Base-by-base conservation (phyloP, 2,329 filamentous ascomycete species). In the Alternaria arbusti region DNA sequence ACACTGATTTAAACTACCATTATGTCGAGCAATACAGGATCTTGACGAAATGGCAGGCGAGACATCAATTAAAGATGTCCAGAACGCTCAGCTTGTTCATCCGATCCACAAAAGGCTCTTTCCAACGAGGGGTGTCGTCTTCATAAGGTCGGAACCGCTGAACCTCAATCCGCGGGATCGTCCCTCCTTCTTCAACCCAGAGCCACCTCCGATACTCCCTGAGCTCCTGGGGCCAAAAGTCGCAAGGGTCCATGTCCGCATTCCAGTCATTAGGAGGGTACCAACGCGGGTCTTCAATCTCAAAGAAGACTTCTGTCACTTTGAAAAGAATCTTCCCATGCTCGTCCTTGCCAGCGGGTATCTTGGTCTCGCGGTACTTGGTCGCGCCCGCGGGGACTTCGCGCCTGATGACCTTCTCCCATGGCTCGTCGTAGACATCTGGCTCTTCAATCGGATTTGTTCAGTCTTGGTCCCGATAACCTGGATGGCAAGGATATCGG, bases 401-500 rank as follows among this genome's bases (percentile, higher is more conserved):
- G 46, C 23, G 25, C 46, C 25, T 28, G 9, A 28, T 49, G 15
- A 28, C 46, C 23, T 17, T 28, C n/a, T n/a, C 23, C 23, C 25
- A 49, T 28, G 46, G 23, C 23, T 49, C 23, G 5, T 28, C 23
- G 15, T 57, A 28, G 13, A 49, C 13, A 22, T 49, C 9, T n/a
- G 23, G 8, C 9, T 49, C 20, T 28, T n/a, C 46, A 22, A 28
- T 20, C 15, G n/a, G 52, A 17, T 15, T 22, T 56, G 36, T 47
- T 40, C 47, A 62, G 32, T 62, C 28, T 4, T 20, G 15, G 22
- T 17, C 25, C 15, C 17, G 23, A 22, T 54, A 59, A 23, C 56
- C 60, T 9, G 50, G 61, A 52, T 64, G 61, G 13, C 57, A 60
- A 17, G 61, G 30, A 12, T 23, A 64, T 12, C 57, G 57, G 25